Evolutionary conservation across 495 filamentous ascomycete genomes (phyloP), one percentile per base, ranked within the genome.

Genomic region (Daldinia decipiens): DNA sequence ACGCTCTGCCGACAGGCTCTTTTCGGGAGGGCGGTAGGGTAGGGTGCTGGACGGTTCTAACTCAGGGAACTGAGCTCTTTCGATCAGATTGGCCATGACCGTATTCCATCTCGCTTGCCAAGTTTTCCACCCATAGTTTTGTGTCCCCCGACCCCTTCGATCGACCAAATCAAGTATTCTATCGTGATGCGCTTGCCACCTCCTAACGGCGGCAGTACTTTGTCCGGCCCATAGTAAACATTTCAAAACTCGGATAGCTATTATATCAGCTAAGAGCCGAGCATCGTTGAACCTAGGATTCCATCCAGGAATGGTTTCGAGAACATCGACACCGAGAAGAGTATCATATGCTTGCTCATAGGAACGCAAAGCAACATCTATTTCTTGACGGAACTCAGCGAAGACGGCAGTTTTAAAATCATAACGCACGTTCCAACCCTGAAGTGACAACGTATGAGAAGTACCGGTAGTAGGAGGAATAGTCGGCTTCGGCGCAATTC

Each of bases 341-440:
- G 85, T 88, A 27, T 95, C 93, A 74, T 97, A 94, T 6, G 93
- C 92, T 73, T 89, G 88, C 71, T 94, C 91, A 69, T 92, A 97
- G 59, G 92, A 93, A 32, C 92, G 87, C 55, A 89, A 82, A 0
- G 94, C 94, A 31, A 86, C 88, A 72, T 97, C 94, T 87, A 94
- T 92, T 74, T 98, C 94, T 74, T 93, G 90, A 12, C 94, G 87
- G 67, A 93, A 97, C 75, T 97, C 93, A 34, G 94, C 93, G 74
- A 97, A 92, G 1, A 96, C 83, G 7, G 92, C 94, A 29, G 93
- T 85, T 74, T 98, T 98, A 81, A 95, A 93, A 73, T 98, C 94
- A 76, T 97, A 97, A 2, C 94, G 90, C 21, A 93, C 89, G 77
- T 90, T 93, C 94, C 94, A 98, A 4, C 91, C 93, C 60, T 92